These are phyloP conservation scores for Aspergillus cejpii DNA, from an alignment of 2,329 filamentous ascomycete genomes.

Conservation along the genomic window DNA sequence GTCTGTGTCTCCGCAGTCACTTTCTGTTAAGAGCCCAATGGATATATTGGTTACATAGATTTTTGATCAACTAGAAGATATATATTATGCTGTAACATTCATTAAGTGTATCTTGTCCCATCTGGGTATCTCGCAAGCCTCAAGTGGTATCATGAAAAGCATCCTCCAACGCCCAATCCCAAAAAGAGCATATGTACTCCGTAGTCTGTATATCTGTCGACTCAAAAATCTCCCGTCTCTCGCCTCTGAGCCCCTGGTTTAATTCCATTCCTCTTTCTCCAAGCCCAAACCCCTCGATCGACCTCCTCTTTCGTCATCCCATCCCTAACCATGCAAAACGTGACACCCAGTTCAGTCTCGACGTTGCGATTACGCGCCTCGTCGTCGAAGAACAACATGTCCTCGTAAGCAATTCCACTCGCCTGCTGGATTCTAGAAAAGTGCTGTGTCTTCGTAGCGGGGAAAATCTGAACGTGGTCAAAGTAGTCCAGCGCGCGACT, in stretches of 20 bases:
- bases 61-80: too few species aligned
- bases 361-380: conserved; percentile 82
- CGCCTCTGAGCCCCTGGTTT: conserved; percentile 17
- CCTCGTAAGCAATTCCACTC: conserved; percentile 64
- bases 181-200: background rate
- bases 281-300: conserved; percentile 70
- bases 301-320: conserved; percentile 71
- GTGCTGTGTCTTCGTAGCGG: conserved; percentile 76
- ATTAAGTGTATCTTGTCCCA: background rate
- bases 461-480: conserved; percentile 57
- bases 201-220: conserved; percentile 1
- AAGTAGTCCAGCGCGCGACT: conserved; percentile 48
- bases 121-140: conserved; percentile 11
- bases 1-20: background rate
- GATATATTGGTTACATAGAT: too few species aligned
- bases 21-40: too few species aligned
- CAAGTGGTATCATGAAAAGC: background rate
- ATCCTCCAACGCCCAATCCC: background rate
- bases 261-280: conserved; percentile 65
- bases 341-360: conserved; percentile 64
- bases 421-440: conserved; percentile 66
- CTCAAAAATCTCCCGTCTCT: conserved; percentile 6
- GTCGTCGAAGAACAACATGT: conserved; percentile 96
- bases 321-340: conserved; percentile 74
- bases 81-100: too few species aligned